Conservation (phyloP, 2,329 filamentous ascomycete genomes). For the Colletotrichum australisinense region DNA sequence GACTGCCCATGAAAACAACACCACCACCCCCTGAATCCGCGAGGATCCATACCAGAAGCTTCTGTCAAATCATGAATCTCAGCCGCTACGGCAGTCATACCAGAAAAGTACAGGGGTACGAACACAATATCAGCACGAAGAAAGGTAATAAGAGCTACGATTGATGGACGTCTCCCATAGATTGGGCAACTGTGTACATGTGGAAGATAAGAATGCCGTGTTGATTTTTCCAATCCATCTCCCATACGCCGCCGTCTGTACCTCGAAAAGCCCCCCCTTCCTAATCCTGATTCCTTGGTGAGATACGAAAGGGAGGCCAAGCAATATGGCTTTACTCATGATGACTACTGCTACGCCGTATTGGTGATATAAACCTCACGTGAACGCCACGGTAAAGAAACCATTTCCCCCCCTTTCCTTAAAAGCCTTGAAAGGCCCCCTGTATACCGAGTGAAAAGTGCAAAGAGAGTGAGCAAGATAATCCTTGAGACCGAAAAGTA, state of each 20-base stretch:
- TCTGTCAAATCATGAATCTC: constrained; percentile 71
- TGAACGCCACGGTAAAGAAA: neutral
- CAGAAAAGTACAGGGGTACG: constrained; percentile 61
- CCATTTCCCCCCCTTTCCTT: neutral
- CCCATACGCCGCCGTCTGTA: neutral
- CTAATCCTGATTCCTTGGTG: neutral
- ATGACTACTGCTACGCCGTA: neutral
- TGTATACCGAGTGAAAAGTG: neutral
- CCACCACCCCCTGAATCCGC: neutral
- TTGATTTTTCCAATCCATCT: neutral
- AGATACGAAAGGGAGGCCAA: neutral
- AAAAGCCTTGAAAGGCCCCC: neutral
- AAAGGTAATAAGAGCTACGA: no score
- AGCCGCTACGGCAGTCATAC: constrained; percentile 59
- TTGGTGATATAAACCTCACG: neutral
- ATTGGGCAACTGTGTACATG: no score
- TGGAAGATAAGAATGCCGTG: neutral
- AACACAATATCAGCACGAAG: constrained; percentile 36
- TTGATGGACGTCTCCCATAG: no score
- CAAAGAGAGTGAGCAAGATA: neutral
- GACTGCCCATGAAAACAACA: neutral
- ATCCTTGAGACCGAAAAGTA: no score
- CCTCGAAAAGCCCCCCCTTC: neutral
- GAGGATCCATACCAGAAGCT: constrained; percentile 68
- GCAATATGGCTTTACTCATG: neutral